Percentiles rank a stretch among this genome's conserved stretches.
Evolutionary conservation across 1,284 basidiomycete genomes (phyloP).

Genomic region (Waitea zeae): DNA sequence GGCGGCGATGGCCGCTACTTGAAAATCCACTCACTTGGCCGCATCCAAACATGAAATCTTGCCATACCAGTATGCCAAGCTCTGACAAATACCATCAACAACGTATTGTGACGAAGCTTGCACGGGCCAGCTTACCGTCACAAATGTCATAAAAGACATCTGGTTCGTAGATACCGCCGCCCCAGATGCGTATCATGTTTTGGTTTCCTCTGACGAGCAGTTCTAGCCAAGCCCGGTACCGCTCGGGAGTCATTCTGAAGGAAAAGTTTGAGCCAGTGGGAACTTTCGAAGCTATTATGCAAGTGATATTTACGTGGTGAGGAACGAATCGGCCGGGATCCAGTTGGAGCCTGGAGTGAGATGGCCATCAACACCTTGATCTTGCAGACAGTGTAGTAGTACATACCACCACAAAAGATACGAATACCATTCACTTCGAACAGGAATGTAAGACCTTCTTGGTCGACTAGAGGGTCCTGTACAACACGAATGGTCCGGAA

Average conservation of each 20-base stretch:
- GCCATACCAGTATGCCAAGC: slow-evolving; percentile 68
- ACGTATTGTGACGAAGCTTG: neutral
- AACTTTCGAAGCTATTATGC: slow-evolving; percentile 30
- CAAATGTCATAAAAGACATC: slow-evolving; percentile 68
- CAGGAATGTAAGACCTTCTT: slow-evolving; percentile 25
- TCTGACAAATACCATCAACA: slow-evolving; percentile 12
- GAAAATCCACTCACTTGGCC: too few relatives aligned
- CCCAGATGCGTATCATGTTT: slow-evolving; percentile 77
- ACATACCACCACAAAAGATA: slow-evolving; percentile 25
- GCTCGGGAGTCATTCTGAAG: slow-evolving; percentile 28
- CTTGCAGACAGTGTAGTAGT: neutral
- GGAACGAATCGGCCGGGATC: slow-evolving; percentile 83
- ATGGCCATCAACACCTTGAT: neutral
- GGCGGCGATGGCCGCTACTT: too few relatives aligned
- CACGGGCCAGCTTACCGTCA: slow-evolving; percentile 35
- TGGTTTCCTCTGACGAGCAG: slow-evolving; percentile 67
- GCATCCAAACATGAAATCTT: slow-evolving; percentile 81
- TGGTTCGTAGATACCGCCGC: slow-evolving; percentile 69
- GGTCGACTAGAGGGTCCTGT: slow-evolving; percentile 20
- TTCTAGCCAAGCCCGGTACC: slow-evolving; percentile 57
- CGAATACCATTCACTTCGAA: slow-evolving; percentile 29
- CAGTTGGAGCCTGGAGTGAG: slow-evolving; percentile 58
- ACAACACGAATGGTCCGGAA: slow-evolving; percentile 24
- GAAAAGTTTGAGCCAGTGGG: slow-evolving; percentile 29
- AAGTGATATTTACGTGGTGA: slow-evolving; percentile 47